phyloP scores from a whole-genome alignment of 352 stramenopile species.

The Phytopythium delawarense region DNA sequence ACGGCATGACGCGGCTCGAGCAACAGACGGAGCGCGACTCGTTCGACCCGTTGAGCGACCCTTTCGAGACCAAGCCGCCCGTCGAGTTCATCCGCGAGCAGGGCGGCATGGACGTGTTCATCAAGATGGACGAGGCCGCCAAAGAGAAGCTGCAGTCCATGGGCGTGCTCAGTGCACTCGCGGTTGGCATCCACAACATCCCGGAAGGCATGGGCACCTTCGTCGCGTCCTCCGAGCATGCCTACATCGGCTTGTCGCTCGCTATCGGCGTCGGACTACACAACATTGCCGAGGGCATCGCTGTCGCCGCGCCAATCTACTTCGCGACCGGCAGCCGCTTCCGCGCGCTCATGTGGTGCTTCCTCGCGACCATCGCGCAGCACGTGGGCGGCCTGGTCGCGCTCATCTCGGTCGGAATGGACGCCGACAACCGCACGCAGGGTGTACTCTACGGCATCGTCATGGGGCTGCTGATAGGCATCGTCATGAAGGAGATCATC shows the following conservation, averaged over 20 bases:
- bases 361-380: conserved; percentile 89
- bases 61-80: conserved; percentile 26
- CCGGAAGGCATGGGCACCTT: conserved; percentile 96
- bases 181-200: conserved; percentile 96
- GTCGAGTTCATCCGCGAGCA: conserved; percentile 50
- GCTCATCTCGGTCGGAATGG: conserved; percentile 79
- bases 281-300: conserved; percentile 96
- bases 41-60: conserved; percentile 24
- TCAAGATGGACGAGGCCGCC: conserved; percentile 38
- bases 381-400: conserved; percentile 88
- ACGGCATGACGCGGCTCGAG: conserved; percentile 22
- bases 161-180: conserved; percentile 90
- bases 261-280: conserved; percentile 94
- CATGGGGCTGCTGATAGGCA: conserved; percentile 92
- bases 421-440: conserved; percentile 66
- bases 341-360: conserved; percentile 93
- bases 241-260: conserved; percentile 83
- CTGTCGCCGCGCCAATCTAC: conserved; percentile 95
- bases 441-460: conserved; percentile 92
- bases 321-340: conserved; percentile 93
- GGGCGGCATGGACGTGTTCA: conserved; percentile 30
- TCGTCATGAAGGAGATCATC: conserved; percentile 90
- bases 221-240: conserved; percentile 86
- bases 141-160: conserved; percentile 76
- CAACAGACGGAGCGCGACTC: conserved; percentile 19